These are phyloP conservation scores for Penicillium pulvis DNA, from an alignment of 495 filamentous ascomycete species.

Conservation along the genomic window DNA sequence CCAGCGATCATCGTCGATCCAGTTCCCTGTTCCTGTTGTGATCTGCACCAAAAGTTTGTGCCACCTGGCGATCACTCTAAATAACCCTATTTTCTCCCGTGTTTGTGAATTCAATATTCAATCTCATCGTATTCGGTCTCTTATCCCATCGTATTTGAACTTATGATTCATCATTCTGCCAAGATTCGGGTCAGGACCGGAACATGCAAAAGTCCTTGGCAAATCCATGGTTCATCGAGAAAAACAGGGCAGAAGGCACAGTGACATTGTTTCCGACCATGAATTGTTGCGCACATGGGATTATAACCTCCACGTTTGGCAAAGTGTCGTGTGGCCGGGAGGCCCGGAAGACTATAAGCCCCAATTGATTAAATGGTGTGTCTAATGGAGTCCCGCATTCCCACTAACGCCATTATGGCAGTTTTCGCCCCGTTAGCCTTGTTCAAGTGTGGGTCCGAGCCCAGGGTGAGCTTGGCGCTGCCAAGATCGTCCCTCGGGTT, in stretches of 20 bases:
- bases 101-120: background rate
- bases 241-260: background rate
- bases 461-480: constrained; percentile 7
- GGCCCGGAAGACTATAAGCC: background rate
- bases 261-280: too few species aligned
- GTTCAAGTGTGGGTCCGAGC: background rate
- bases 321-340: background rate
- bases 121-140: background rate
- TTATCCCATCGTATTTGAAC: background rate
- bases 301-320: background rate
- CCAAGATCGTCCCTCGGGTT: background rate
- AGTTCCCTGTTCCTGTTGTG: background rate
- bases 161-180: background rate
- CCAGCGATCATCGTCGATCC: constrained; percentile 3
- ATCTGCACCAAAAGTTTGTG: constrained; percentile 7
- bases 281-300: too few species aligned
- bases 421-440: background rate
- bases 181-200: background rate
- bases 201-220: background rate
- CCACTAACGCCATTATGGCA: background rate
- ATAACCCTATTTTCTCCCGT: constrained; percentile 6
- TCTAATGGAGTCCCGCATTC: background rate
- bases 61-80: constrained; percentile 4
- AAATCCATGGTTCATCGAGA: background rate
- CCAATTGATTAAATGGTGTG: background rate